Evolutionary conservation across 2,329 filamentous ascomycete species (phyloP), one percentile per base, ranked within the genome.

Genomic region (Fusarium xylarioides): DNA sequence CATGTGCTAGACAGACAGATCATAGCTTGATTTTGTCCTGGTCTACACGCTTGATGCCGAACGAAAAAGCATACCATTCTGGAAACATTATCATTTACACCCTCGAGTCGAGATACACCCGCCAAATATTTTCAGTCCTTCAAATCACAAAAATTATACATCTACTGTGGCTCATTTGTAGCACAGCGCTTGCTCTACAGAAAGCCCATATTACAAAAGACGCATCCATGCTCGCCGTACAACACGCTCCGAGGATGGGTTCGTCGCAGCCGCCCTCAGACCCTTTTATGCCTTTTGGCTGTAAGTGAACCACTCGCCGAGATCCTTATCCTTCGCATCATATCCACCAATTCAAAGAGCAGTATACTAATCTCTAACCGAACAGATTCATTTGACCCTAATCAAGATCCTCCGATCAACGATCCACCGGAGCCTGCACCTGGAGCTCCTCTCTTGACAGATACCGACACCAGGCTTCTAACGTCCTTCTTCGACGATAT

Each of bases 381-480:
- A 26, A 81, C 61, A 88, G 86, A 88, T 80, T 79, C 82, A 49
- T 81, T 87, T 73, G 82, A 86, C 77, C 75, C 80, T 57, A 78
- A 81, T 74, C 82, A 85, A 72, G 84, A 85, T 61, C 83, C 85
- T 30, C 83, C 85, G 30, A 83, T 85, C 61, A 82, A 85, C 63
- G 85, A 88, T 73, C 86, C 90, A 59, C 90, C 91, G 47, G 88
- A 90, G 56, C 89, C 89, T 53, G 88, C 91, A 15, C 88, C 87
- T 6, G 91, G 91, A n/a, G 87, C 87, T 42, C 89, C 91, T 23
- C 85, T 93, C 44, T 86, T 93, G 69, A 88, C 90, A 73, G 89
- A 91, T 75, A 88, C 85, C 66, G 90, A 91, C 77, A 87, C 84
- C 58, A 89, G 86, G 74, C 83, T 88, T 66, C 83, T 93, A 23